Evolutionary conservation across 176 grass and related monocot genomes (phyloP), one percentile per base, ranked within the genome.

Genomic region (sorghum (Sorghum bicolor)): DNA sequence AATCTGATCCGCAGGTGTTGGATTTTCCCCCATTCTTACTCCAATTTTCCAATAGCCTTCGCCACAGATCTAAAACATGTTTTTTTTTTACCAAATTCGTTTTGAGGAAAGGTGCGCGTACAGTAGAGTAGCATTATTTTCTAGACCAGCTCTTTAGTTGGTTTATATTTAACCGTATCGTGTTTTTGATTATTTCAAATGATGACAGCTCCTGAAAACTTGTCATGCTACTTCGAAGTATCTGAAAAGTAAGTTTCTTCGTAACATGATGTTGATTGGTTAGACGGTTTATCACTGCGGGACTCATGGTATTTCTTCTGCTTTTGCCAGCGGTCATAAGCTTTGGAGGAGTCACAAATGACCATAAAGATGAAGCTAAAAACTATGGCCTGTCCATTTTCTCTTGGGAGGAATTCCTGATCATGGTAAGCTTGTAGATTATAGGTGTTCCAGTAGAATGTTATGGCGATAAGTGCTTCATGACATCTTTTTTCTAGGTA

Each of bases 381-480:
- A 93, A 82, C 33, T 83, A 92, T 71, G 86, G 82, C 71, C 3
- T 98, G 28, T 88, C 93, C 62, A 93, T 95, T 74, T 93, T 88
- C 84, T 93, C 91, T 38, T 98, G 93, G 96, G 93, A 98, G 44
- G 96, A 98, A 44, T 98, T 98, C 84, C 50, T 95, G 25, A 72
- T 91, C 53, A 86, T 70, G 87, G 96, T 98, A 87, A 85, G 74
- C 25, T 39, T 38, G 34, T 12, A 20, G 20, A 45, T 41, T 77
- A 77, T 36, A 29, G 5, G 31, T 55, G 11, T 41, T 31, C 71
- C 1, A 4, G 15, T 47, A 45, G 20, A 78, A 36, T 39, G 38
- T 66, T 50, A 86, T 45, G 52, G 36, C 17, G 37, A 67, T 26
- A 50, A 53, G 76, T 50, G 30, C 58, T 48, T 52, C n/a, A 32